Evolutionary conservation across 139 green algal genomes (phyloP).

Genomic region (Haematococcus lacustris): DNA sequence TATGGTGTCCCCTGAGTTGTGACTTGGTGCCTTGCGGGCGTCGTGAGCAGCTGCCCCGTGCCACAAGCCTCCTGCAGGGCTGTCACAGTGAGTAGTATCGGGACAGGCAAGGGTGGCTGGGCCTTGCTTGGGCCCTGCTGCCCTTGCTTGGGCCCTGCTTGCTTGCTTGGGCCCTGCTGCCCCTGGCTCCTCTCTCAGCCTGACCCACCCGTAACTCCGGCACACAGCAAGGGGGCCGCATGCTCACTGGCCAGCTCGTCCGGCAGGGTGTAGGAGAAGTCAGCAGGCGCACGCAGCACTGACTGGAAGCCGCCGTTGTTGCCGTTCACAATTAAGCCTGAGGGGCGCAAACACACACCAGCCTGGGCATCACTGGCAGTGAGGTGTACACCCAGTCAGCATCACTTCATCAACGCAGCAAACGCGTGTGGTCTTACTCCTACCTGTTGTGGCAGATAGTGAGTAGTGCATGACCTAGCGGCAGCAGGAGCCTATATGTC

Average conservation of each 20-base stretch:
- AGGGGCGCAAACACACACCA: not conserved
- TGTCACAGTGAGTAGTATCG: not conserved
- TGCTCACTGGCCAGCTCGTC: slow-evolving; percentile 7
- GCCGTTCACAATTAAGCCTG: slow-evolving; percentile 5
- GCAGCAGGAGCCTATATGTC: not conserved
- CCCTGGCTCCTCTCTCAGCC: not conserved
- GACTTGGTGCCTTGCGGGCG: too few species aligned
- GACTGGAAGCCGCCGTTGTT: slow-evolving; percentile 30
- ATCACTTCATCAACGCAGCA: not conserved
- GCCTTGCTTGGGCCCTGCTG: not conserved
- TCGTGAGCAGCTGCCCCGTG: too few species aligned
- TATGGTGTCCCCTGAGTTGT: too few species aligned
- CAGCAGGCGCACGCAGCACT: slow-evolving; percentile 15
- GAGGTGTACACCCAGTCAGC: not conserved
- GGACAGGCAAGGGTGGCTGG: not conserved
- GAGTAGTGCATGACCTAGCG: not conserved
- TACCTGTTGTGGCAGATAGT: not conserved
- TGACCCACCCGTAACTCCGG: slow-evolving; percentile 13
- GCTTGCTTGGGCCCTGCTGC: not conserved
- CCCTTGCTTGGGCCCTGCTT: not conserved
- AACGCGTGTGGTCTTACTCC: not conserved
- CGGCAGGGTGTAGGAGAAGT: slow-evolving; percentile 10
- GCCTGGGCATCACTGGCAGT: not conserved
- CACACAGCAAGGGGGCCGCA: slow-evolving; percentile 26
- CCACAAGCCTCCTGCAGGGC: too few species aligned